Evolutionary conservation across 2,329 filamentous ascomycete species (phyloP).

Genomic region (Talaromyces sp.): DNA sequence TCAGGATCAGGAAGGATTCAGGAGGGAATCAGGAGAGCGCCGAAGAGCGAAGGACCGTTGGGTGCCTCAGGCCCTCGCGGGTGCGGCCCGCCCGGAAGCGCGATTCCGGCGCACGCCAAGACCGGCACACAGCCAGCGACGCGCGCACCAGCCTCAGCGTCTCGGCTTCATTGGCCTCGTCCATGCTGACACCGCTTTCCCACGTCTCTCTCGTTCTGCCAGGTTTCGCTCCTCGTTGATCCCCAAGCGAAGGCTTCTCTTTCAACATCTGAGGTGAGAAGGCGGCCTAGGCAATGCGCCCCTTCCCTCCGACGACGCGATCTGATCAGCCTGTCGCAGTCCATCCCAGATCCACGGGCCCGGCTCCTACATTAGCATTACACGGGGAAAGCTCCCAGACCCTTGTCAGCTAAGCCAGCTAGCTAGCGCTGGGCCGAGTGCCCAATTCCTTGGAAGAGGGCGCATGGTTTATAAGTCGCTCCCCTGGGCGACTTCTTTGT

Average conservation of each 20-base stretch:
- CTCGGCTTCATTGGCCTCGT: constrained; percentile 1
- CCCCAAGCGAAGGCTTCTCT: neutral
- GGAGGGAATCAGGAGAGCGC: neutral
- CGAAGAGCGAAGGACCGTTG: too few species aligned
- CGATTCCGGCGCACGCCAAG: constrained; percentile 3
- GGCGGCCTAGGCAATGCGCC: neutral
- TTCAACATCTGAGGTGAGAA: neutral
- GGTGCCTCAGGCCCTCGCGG: neutral
- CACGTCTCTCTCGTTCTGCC: neutral
- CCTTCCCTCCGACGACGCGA: neutral
- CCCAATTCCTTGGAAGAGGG: neutral
- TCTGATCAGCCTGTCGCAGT: neutral
- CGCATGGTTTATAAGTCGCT: neutral
- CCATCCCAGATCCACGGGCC: neutral
- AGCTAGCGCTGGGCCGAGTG: neutral
- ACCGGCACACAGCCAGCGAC: constrained; percentile 3
- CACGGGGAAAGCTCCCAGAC: neutral
- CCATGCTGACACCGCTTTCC: neutral
- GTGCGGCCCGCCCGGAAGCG: neutral
- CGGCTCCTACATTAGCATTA: neutral
- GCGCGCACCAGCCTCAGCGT: constrained; percentile 5
- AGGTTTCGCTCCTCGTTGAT: neutral
- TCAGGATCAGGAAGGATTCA: neutral
- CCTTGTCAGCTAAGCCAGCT: neutral
- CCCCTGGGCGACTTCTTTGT: neutral